Percentiles rank a stretch among this genome's conserved stretches.
These are phyloP conservation scores for Isochrysis galbana DNA, from an alignment of 78 protist genomes.

Conservation along the genomic window DNA sequence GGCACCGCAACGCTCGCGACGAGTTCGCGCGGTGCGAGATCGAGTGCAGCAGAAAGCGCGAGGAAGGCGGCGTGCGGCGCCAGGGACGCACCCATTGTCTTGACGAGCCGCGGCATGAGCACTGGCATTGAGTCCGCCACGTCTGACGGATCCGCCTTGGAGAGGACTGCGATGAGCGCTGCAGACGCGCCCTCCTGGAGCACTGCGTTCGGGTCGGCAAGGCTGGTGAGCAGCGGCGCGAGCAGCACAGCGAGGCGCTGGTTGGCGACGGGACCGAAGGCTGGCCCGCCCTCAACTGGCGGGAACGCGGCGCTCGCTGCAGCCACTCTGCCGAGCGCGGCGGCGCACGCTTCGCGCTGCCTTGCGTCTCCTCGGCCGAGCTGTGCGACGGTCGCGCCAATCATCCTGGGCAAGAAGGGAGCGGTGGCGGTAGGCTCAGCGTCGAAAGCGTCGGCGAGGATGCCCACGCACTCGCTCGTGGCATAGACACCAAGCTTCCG, in stretches of 20 bases:
- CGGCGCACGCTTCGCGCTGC: not conserved
- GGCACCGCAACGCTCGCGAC: not conserved
- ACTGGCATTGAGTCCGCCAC: not conserved
- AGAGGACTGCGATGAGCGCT: not conserved
- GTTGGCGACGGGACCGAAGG: not conserved
- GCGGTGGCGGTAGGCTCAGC: not conserved
- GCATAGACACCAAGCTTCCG: not conserved
- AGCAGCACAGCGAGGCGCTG: not conserved
- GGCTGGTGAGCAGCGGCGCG: not conserved
- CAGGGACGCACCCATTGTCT: not conserved
- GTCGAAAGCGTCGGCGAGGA: not conserved
- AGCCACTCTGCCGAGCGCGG: not conserved
- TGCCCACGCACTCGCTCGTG: not conserved
- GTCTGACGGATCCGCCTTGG: not conserved
- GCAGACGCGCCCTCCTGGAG: not conserved
- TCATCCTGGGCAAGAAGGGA: not conserved
- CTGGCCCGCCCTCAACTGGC: not conserved
- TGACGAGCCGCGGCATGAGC: not conserved
- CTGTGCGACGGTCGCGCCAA: not conserved
- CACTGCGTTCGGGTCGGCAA: not conserved
- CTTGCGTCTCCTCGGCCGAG: not conserved
- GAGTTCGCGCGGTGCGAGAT: not conserved
- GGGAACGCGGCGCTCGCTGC: not conserved
- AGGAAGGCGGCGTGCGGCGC: not conserved
- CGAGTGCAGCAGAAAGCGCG: not conserved